Evolutionary conservation across 805 yeast genomes (phyloP).

Genomic region (Spathaspora passalidarum): DNA sequence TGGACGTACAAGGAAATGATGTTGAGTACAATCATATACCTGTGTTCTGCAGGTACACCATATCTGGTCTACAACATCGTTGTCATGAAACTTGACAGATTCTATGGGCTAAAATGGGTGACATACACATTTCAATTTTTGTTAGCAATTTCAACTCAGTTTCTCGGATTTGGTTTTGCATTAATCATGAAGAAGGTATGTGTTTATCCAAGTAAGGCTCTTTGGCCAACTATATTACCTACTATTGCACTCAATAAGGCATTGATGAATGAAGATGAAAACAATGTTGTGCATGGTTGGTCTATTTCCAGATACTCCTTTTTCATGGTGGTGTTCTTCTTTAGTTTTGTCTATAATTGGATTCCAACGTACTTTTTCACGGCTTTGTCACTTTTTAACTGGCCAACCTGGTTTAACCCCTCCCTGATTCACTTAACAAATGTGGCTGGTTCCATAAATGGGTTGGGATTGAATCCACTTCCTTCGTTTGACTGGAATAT

Average conservation of each 20-base stretch:
- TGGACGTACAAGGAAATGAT: conserved; percentile 47
- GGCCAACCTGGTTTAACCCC: conserved; percentile 46
- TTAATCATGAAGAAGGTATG: conserved; percentile 58
- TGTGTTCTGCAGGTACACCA: conserved; percentile 42
- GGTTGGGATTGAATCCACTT: conserved; percentile 41
- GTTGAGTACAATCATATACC: conserved; percentile 41
- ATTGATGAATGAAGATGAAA: conserved; percentile 29
- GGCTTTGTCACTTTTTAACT: conserved; percentile 38
- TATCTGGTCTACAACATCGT: conserved; percentile 41
- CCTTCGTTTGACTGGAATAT: conserved; percentile 46
- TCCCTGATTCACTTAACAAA: conserved; percentile 38
- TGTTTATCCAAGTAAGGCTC: conserved; percentile 38
- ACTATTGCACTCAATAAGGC: conserved; percentile 42
- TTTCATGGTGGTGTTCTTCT: conserved; percentile 29
- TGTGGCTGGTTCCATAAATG: conserved; percentile 34
- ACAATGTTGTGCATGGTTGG: conserved; percentile 31
- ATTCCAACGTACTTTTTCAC: conserved; percentile 39
- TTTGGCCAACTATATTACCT: conserved; percentile 46
- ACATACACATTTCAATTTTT: conserved; percentile 52
- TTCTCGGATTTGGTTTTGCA: conserved; percentile 66
- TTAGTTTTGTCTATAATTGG: conserved; percentile 42
- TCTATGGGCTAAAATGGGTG: conserved; percentile 43
- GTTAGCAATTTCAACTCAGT: conserved; percentile 53
- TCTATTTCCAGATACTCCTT: conserved; percentile 40
- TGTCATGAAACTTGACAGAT: conserved; percentile 41